Percentiles rank a stretch among this genome's conserved stretches.
Conservation (phyloP, 202 grass and related monocot species). For the Panicum hallii region DNA sequence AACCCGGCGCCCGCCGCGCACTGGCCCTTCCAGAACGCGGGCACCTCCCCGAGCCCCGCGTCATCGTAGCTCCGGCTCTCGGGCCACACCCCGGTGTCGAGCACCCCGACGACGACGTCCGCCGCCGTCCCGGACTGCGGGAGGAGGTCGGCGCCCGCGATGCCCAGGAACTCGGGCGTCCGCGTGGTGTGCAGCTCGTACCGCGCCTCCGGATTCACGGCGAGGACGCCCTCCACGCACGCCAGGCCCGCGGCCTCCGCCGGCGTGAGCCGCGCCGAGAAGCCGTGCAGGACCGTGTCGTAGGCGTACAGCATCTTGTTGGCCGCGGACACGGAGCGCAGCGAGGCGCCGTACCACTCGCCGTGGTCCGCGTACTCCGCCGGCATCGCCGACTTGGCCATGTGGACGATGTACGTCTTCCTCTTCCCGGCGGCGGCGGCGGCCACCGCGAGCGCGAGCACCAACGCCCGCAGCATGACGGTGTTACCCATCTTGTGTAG, state of each 20-base stretch:
- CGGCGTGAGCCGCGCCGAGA: constrained; percentile 71
- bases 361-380: constrained; percentile 57
- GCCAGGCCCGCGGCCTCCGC: constrained; percentile 59
- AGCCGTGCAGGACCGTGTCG: constrained; percentile 80
- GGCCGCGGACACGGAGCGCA: constrained; percentile 59
- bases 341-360: constrained; percentile 85
- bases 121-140: constrained; percentile 55
- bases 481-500: neutral
- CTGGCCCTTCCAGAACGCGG: constrained; percentile 65
- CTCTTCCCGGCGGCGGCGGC: neutral
- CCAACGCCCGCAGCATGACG: neutral
- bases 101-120: constrained; percentile 81
- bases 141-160: constrained; percentile 48
- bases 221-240: constrained; percentile 51
- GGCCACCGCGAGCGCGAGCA: neutral
- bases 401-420: constrained; percentile 82
- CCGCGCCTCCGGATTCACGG: constrained; percentile 66
- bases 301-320: constrained; percentile 73
- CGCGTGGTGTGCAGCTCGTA: constrained; percentile 90
- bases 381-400: constrained; percentile 80
- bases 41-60: constrained; percentile 57
- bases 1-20: constrained; percentile 58
- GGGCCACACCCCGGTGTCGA: constrained; percentile 83
- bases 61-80: constrained; percentile 84
- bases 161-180: constrained; percentile 82